Conservation (phyloP, 768 basidiomycete genomes). For the Udeniomyces megalosporus region DNA sequence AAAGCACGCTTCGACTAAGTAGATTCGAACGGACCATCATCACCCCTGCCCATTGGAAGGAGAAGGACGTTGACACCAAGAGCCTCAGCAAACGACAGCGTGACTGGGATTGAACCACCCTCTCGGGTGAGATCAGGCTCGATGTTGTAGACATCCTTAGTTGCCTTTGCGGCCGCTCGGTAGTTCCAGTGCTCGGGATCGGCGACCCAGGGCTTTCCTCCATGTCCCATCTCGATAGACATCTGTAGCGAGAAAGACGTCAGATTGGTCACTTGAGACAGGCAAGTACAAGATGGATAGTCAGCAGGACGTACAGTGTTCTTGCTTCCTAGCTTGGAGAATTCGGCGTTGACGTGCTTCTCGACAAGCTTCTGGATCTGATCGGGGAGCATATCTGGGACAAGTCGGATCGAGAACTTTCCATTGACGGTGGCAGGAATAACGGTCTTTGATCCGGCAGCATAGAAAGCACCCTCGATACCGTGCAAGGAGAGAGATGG, state of each 20-base stretch:
- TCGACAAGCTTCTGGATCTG: constrained; percentile 53
- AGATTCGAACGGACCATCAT: constrained; percentile 53
- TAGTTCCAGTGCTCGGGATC: constrained; percentile 83
- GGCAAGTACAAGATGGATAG: background rate
- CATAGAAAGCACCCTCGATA: constrained; percentile 86
- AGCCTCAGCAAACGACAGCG: constrained; percentile 79
- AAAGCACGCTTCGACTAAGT: too few species aligned
- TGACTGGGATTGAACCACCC: constrained; percentile 80
- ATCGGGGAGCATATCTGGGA: constrained; percentile 66
- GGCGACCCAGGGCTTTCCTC: constrained; percentile 72
- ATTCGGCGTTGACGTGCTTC: constrained; percentile 56
- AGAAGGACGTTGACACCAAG: constrained; percentile 52
- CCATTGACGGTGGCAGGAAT: constrained; percentile 73
- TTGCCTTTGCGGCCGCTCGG: constrained; percentile 63
- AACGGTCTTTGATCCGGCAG: constrained; percentile 62
- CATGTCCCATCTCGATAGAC: constrained; percentile 32
- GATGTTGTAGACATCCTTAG: constrained; percentile 57
- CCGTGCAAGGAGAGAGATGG: constrained; percentile 84
- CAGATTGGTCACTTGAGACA: too few species aligned
- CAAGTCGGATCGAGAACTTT: constrained; percentile 87
- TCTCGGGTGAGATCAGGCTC: constrained; percentile 73
- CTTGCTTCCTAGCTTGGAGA: constrained; percentile 70
- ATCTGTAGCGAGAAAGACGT: background rate
- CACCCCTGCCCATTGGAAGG: constrained; percentile 60
- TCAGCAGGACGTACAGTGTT: constrained; percentile 35